These are phyloP conservation scores for Stramenopiles sp. DNA, from an alignment of 352 stramenopile genomes.

Conservation along the genomic window DNA sequence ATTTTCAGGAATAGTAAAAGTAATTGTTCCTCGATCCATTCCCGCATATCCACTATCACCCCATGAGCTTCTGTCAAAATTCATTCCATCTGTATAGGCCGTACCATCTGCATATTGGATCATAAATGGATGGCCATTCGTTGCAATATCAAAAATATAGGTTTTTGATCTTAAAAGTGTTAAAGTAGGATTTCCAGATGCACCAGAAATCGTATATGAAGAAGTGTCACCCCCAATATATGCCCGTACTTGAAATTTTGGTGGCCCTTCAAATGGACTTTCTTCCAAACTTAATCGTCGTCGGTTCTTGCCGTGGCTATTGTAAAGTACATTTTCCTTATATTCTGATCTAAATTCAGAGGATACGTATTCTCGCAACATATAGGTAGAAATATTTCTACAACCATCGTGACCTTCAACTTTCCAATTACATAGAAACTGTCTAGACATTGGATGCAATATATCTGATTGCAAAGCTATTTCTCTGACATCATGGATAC, in stretches of 20 bases:
- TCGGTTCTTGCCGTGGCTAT: not conserved
- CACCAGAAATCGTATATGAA: not conserved
- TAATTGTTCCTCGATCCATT: not conserved
- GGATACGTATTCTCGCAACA: not conserved
- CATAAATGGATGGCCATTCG: not conserved
- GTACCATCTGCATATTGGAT: not conserved
- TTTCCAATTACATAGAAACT: not conserved
- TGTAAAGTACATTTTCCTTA: not conserved
- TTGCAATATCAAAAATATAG: not conserved
- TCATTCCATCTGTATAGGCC: not conserved
- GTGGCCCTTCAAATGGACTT: not conserved
- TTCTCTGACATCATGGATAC: not conserved
- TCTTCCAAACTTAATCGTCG: not conserved
- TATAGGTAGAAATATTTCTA: not conserved
- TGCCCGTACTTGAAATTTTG: not conserved
- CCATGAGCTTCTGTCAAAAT: not conserved
- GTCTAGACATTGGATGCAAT: not conserved
- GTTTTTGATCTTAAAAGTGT: not conserved
- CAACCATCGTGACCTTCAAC: not conserved
- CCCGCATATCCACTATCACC: not conserved
- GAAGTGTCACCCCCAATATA: not conserved
- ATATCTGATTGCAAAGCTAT: not conserved
- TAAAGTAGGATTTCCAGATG: not conserved
- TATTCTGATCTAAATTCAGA: not conserved
- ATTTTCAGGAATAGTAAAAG: not conserved